Evolutionary conservation across 345 rosid genomes (phyloP), one percentile per base, ranked within the genome.

Genomic region (Aurinia saxatilis): DNA sequence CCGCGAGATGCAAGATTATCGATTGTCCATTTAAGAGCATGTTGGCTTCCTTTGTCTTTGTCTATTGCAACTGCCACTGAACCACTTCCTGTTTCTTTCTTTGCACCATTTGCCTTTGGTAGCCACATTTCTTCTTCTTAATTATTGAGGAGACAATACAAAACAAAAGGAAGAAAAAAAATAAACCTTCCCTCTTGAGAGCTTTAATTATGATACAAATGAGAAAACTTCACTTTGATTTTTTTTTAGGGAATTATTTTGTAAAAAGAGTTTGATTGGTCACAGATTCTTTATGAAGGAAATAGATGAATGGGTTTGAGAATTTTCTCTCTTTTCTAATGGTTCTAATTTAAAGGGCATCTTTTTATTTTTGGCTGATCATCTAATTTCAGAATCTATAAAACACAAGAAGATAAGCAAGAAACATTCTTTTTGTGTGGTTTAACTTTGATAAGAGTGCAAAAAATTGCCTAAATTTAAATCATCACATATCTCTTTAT

Each of bases 21-120:
- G 5, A 75, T 72, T 1, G 97, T 79, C 98, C 97, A 92, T 78
- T 61, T 78, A 41, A 92, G 68, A 64, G 98, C 97, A 74, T 75
- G 55, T 69, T 80, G 95, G 75, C 96, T 92, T 3, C 84, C 81
- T 79, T 87, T 92, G 63, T 89, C 98, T 60, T 74, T 84, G 78
- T 85, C 87, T n/a, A 89, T 74, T 7, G 93, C 97, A 8, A 92
- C 88, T 11, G 93, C 98, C 0, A 87, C 82, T 60, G 82, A 27
- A 36, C 90, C 95, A 42, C 71, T 76, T 54, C 79, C 73, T 34
- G 65, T 42, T 15, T 74, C 68, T 57, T 81, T 81, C 78, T 78
- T 80, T 30, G 46, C 8, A 14, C 8, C 57, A 49, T 60, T 50
- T 45, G 58, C 66, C 48, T 68, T 78, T 49, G 77, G 77, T 29